These are phyloP conservation scores for Dothideomycetidae sp. DNA, from an alignment of 2,329 filamentous ascomycete genomes.

Conservation along the genomic window DNA sequence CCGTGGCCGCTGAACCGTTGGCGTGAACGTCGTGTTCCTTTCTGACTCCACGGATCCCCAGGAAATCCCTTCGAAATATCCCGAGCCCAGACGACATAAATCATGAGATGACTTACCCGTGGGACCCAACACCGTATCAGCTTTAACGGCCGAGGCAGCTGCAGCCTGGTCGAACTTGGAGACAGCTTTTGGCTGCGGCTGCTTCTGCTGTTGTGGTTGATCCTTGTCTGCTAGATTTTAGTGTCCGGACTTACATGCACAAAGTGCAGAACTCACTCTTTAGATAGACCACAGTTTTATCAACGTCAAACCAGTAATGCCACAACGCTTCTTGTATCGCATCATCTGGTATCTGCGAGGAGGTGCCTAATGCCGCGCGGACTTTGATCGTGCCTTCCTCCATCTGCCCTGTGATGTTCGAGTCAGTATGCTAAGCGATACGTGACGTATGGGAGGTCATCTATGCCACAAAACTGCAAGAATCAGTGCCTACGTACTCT, in stretches of 20 bases:
- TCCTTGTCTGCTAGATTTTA: slow-evolving; percentile 16
- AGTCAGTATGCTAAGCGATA: slow-evolving; percentile 9
- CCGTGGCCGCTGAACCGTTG: slow-evolving; percentile 42
- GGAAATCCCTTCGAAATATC: slow-evolving; percentile 68
- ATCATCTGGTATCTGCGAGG: slow-evolving; percentile 46
- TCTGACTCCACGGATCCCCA: slow-evolving; percentile 63
- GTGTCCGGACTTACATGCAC: slow-evolving; percentile 1
- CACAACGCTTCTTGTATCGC: slow-evolving; percentile 84
- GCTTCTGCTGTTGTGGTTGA: slow-evolving; percentile 21
- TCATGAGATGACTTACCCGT: not conserved
- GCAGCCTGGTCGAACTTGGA: slow-evolving; percentile 34
- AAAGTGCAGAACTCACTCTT: slow-evolving; percentile 38
- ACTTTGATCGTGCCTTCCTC: slow-evolving; percentile 53
- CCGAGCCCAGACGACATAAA: slow-evolving; percentile 3
- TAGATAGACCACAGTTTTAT: slow-evolving; percentile 70
- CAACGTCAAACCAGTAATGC: slow-evolving; percentile 92
- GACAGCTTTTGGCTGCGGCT: slow-evolving; percentile 21
- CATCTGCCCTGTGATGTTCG: slow-evolving; percentile 39
- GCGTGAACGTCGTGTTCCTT: slow-evolving; percentile 47
- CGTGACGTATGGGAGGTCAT: not conserved
- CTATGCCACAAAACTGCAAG: no score
- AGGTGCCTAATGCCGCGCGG: slow-evolving; percentile 48
- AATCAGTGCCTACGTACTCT: slow-evolving; percentile 18
- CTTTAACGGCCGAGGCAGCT: slow-evolving; percentile 25
- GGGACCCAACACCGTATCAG: slow-evolving; percentile 9